phyloP scores from a whole-genome alignment of 371 early-diverging fungal species.

The Zychaea mexicana region DNA sequence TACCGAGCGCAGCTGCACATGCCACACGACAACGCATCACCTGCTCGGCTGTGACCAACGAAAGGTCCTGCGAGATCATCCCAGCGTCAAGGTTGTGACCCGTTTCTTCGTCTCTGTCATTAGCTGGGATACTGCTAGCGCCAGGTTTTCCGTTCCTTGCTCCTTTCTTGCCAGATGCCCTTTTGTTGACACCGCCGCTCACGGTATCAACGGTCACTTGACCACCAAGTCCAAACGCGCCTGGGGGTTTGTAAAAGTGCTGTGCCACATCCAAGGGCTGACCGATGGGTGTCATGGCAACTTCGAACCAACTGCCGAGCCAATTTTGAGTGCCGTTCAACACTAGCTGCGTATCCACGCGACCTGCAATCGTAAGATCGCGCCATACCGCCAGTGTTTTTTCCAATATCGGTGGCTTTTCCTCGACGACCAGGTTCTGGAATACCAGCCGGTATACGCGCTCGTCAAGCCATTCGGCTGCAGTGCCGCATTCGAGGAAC shows the following conservation, averaged over 20 bases:
- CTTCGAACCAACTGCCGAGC: conserved; percentile 57
- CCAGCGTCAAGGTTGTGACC: conserved; percentile 84
- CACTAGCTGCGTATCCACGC: conserved; percentile 35
- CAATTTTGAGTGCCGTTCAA: conserved; percentile 46
- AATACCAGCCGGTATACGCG: conserved; percentile 78
- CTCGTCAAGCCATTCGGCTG: conserved; percentile 77
- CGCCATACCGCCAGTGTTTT: conserved; percentile 76
- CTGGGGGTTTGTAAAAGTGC: conserved; percentile 66
- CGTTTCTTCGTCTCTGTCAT: conserved; percentile 14
- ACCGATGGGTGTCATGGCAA: conserved; percentile 80
- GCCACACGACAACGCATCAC: conserved; percentile 84
- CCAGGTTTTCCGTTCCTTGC: conserved; percentile 22
- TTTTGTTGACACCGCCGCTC: conserved; percentile 8
- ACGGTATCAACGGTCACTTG: conserved; percentile 5
- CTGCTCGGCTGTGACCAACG: conserved; percentile 73
- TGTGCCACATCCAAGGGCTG: conserved; percentile 66
- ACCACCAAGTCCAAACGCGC: conserved; percentile 49
- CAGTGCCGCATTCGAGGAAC: conserved; percentile 70
- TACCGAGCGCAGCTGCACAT: conserved; percentile 81
- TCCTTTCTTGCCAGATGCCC: conserved; percentile 1
- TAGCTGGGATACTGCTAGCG: conserved; percentile 8
- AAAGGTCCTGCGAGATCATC: conserved; percentile 91
- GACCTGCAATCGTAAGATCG: conserved; percentile 44
- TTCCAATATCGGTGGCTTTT: conserved; percentile 68
- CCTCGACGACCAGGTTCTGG: conserved; percentile 93